A percentile compares a stretch with the other conserved stretches of the same genome.
phyloP scores from a whole-genome alignment of 345 rosid genomes.

The Euphorbia pulcherrima region DNA sequence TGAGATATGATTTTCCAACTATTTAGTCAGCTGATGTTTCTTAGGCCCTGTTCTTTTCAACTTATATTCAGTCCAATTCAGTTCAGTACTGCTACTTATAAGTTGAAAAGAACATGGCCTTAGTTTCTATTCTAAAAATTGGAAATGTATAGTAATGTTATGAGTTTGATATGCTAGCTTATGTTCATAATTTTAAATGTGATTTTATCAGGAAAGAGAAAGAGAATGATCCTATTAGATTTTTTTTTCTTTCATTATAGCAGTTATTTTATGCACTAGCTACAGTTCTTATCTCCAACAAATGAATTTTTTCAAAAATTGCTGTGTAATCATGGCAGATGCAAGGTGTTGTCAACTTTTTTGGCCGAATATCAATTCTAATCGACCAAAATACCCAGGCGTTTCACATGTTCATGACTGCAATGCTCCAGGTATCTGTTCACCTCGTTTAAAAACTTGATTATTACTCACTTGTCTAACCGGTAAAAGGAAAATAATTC shows the following conservation, averaged over 20 bases:
- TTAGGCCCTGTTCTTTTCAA: too few relatives aligned
- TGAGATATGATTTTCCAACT: background rate
- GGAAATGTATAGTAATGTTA: background rate
- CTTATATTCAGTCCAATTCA: too few relatives aligned
- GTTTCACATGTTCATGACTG: constrained; percentile 35
- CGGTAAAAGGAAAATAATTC: constrained; percentile 1
- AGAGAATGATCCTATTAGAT: background rate
- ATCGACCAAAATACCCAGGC: constrained; percentile 36
- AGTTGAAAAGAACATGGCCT: too few relatives aligned
- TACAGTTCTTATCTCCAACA: background rate
- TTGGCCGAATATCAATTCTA: constrained; percentile 32
- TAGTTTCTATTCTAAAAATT: too few relatives aligned
- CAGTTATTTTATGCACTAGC: background rate
- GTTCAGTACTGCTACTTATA: too few relatives aligned
- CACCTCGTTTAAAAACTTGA: background rate
- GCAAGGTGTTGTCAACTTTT: constrained; percentile 36
- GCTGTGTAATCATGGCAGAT: constrained; percentile 18
- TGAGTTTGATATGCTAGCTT: background rate
- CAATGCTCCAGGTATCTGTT: constrained; percentile 31
- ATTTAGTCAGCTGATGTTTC: background rate
- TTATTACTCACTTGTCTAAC: background rate
- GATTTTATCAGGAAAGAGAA: too few relatives aligned
- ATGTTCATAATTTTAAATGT: background rate
- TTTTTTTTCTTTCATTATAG: background rate
- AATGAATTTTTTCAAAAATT: background rate